Conservation (phyloP, 768 basidiomycete genomes). For the Kondoa subrosea region DNA sequence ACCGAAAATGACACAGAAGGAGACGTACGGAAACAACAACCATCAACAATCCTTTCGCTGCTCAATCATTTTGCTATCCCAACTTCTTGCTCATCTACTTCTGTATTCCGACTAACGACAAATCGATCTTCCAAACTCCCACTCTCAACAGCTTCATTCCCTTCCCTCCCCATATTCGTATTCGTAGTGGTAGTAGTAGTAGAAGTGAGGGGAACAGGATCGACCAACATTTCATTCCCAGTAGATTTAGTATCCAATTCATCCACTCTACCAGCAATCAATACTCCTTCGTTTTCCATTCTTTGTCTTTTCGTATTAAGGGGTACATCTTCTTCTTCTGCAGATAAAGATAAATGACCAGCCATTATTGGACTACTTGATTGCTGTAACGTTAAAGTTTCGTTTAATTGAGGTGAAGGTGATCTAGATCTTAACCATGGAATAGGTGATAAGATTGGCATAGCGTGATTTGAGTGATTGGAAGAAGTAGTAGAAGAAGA, state of each 20-base stretch:
- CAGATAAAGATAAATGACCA: no score
- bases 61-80: background rate
- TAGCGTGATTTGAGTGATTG: background rate
- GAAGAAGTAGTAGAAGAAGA: conserved; percentile 3
- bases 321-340: no score
- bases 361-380: background rate
- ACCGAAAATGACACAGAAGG: no score
- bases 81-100: background rate
- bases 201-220: background rate
- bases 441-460: conserved; percentile 2
- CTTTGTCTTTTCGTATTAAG: no score
- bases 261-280: background rate
- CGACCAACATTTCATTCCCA: background rate
- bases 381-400: background rate
- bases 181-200: background rate
- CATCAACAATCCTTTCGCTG: no score
- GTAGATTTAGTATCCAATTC: conserved; percentile 1
- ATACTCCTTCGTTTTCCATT: no score
- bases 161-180: background rate
- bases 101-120: background rate
- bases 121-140: no score
- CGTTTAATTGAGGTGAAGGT: background rate
- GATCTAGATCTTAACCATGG: background rate
- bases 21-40: no score
- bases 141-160: no score